These are phyloP conservation scores for Cyberlindnera mycetangii DNA, from an alignment of 805 yeast species.

Conservation along the genomic window DNA sequence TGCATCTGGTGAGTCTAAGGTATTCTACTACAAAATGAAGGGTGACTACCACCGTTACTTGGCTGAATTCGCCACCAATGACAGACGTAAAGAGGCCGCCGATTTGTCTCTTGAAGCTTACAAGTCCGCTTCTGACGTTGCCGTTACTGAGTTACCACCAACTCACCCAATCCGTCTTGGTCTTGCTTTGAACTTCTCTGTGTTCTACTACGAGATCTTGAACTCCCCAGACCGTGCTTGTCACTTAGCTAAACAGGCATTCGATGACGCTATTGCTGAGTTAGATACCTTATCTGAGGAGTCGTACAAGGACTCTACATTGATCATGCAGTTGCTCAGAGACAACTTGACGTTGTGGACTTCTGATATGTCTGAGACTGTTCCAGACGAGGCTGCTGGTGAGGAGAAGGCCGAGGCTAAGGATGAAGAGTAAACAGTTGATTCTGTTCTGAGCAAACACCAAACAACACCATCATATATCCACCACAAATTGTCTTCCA, in stretches of 20 bases:
- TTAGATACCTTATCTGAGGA: conserved; percentile 96
- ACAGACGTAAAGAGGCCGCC: conserved; percentile 89
- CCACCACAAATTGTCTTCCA: background rate
- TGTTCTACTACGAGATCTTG: conserved; percentile 96
- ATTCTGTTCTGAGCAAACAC: conserved; percentile 1
- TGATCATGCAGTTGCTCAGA: conserved; percentile 98
- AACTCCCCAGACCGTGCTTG: conserved; percentile 99
- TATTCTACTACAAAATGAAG: conserved; percentile 97
- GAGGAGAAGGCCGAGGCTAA: conserved; percentile 33
- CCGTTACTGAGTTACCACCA: conserved; percentile 95
- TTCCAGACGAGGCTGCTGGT: conserved; percentile 47
- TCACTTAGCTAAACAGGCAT: conserved; percentile 97
- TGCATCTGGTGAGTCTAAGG: conserved; percentile 95
- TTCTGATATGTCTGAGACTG: conserved; percentile 84
- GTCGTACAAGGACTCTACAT: conserved; percentile 96
- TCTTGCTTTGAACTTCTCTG: conserved; percentile 95
- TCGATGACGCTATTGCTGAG: conserved; percentile 98
- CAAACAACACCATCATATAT: background rate
- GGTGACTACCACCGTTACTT: conserved; percentile 99
- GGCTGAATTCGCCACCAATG: conserved; percentile 93
- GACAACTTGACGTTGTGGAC: conserved; percentile 99
- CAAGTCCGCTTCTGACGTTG: conserved; percentile 94
- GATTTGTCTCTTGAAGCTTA: conserved; percentile 91
- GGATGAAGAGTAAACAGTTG: conserved; percentile 30
- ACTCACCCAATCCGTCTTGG: conserved; percentile 99